Evolutionary conservation across 768 basidiomycete species (phyloP).

Genomic region (Collybia nuda): DNA sequence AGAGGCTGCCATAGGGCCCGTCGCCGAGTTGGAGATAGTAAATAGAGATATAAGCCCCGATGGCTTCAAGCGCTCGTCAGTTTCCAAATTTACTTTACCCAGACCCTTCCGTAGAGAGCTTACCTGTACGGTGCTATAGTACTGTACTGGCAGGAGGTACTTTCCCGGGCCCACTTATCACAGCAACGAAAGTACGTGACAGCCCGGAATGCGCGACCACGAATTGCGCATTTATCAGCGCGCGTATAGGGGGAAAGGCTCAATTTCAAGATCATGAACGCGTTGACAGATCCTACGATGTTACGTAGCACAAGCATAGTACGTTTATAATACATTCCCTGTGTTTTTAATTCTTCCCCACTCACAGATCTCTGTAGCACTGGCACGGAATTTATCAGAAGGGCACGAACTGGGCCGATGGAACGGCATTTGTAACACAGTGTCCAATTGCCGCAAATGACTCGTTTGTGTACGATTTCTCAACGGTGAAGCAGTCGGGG

Average conservation of each 20-base stretch:
- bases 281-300: slow-evolving; percentile 20
- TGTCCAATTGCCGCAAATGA: slow-evolving; percentile 35
- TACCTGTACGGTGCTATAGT: background rate
- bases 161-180: slow-evolving; percentile 28
- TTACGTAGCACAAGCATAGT: slow-evolving; percentile 20
- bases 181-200: slow-evolving; percentile 20
- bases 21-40: slow-evolving; percentile 32
- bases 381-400: slow-evolving; percentile 44
- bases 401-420: slow-evolving; percentile 37
- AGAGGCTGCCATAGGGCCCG: slow-evolving; percentile 24
- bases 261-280: slow-evolving; percentile 20
- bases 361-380: slow-evolving; percentile 21
- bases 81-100: slow-evolving; percentile 4
- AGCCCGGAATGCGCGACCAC: too few relatives aligned
- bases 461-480: slow-evolving; percentile 34
- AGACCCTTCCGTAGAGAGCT: background rate
- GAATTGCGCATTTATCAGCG: background rate
- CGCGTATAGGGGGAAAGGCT: slow-evolving; percentile 18
- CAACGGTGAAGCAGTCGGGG: slow-evolving; percentile 11
- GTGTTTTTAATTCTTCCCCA: too few relatives aligned
- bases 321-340: slow-evolving; percentile 1
- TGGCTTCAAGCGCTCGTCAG: slow-evolving; percentile 43
- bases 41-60: slow-evolving; percentile 49
- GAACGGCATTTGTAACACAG: slow-evolving; percentile 31
- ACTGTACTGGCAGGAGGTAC: too few relatives aligned